Percentiles rank a stretch among this genome's conserved stretches.
Conservation (phyloP, 805 yeast species). For the Kodamaea laetipori region DNA sequence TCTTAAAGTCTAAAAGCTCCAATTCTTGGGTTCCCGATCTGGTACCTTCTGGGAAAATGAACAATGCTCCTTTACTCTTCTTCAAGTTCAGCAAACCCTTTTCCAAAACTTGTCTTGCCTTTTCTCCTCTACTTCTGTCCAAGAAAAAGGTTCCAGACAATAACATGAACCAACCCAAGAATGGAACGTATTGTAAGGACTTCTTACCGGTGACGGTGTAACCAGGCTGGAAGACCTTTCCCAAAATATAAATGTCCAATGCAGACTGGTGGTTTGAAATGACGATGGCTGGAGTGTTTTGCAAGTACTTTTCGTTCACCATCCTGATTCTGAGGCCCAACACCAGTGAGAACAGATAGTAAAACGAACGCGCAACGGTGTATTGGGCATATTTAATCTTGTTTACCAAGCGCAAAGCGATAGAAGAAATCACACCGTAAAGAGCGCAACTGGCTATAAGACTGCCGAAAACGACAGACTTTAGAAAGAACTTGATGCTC, state of each 20-base stretch:
- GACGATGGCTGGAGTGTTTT: conserved; percentile 67
- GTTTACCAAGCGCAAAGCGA: conserved; percentile 64
- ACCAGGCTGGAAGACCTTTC: conserved; percentile 80
- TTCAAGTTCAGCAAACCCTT: conserved; percentile 66
- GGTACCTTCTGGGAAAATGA: conserved; percentile 97
- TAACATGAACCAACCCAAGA: conserved; percentile 96
- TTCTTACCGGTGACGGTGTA: conserved; percentile 92
- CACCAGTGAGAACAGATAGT: conserved; percentile 55
- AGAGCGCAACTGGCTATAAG: conserved; percentile 61
- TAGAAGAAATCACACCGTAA: conserved; percentile 78
- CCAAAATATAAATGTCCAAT: conserved; percentile 79
- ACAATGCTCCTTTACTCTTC: conserved; percentile 67
- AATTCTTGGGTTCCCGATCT: conserved; percentile 76
- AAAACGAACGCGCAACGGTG: conserved; percentile 84
- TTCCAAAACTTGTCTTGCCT: conserved; percentile 75
- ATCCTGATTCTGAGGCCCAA: conserved; percentile 73
- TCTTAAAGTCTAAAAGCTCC: conserved; percentile 82
- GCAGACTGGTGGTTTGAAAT: conserved; percentile 91
- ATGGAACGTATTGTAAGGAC: conserved; percentile 79
- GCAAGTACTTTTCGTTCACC: conserved; percentile 62
- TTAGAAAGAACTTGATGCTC: conserved; percentile 52
- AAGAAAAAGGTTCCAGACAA: conserved; percentile 88
- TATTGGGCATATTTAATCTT: conserved; percentile 83
- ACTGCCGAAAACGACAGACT: conserved; percentile 55
- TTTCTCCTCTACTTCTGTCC: conserved; percentile 75